Conservation (phyloP, 805 yeast species). For the Candida railenensis region DNA sequence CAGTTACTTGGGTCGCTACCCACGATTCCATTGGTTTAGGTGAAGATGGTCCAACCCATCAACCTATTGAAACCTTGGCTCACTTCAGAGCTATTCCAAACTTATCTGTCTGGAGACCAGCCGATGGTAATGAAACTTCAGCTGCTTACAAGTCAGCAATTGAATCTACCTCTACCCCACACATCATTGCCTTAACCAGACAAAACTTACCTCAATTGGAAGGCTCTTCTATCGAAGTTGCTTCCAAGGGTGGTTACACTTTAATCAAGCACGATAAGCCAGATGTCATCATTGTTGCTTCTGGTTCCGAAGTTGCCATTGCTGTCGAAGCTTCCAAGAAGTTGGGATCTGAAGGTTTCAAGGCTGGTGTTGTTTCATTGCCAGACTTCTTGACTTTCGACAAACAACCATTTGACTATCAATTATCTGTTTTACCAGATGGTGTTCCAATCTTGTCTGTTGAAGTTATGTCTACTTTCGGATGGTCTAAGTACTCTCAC, state of each 20-base stretch:
- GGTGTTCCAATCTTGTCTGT: slow-evolving; percentile 90
- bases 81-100: slow-evolving; percentile 86
- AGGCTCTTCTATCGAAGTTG: slow-evolving; percentile 89
- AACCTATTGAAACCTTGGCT: slow-evolving; percentile 86
- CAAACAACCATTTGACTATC: slow-evolving; percentile 76
- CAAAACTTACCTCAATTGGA: slow-evolving; percentile 90
- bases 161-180: slow-evolving; percentile 63
- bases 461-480: slow-evolving; percentile 87
- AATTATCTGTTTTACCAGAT: slow-evolving; percentile 86
- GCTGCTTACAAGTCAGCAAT: slow-evolving; percentile 76
- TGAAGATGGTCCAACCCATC: slow-evolving; percentile 94
- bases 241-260: slow-evolving; percentile 92
- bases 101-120: slow-evolving; percentile 87
- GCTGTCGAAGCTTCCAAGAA: slow-evolving; percentile 80
- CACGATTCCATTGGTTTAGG: slow-evolving; percentile 90
- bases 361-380: slow-evolving; percentile 82
- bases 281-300: slow-evolving; percentile 75
- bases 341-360: slow-evolving; percentile 63
- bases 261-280: slow-evolving; percentile 54
- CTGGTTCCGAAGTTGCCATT: slow-evolving; percentile 92
- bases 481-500: slow-evolving; percentile 95
- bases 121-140: slow-evolving; percentile 86
- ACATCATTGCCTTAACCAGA: slow-evolving; percentile 76
- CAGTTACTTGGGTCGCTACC: slow-evolving; percentile 84
- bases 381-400: slow-evolving; percentile 94